These are phyloP conservation scores for Botrytis deweyae DNA, from an alignment of 2,329 filamentous ascomycete species.

Conservation along the genomic window DNA sequence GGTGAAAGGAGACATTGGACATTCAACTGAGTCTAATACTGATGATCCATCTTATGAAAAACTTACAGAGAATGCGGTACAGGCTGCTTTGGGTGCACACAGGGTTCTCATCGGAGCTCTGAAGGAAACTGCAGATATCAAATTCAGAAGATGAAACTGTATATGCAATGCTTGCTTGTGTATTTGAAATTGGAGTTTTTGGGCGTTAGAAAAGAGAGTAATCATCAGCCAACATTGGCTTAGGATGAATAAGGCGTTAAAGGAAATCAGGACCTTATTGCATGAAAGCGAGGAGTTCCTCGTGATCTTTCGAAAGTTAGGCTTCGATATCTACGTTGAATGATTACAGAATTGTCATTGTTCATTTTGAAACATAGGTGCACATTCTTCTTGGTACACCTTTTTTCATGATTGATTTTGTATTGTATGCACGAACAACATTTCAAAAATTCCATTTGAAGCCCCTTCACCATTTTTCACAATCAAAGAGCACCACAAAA, in stretches of 20 bases:
- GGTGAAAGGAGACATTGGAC: conserved; percentile 72
- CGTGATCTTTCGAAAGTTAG: conserved; percentile 14
- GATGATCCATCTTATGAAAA: conserved; percentile 47
- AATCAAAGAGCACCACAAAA: background rate
- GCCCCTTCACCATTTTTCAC: background rate
- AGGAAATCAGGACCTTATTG: background rate
- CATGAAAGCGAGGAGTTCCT: conserved; percentile 13
- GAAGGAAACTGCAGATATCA: conserved; percentile 52
- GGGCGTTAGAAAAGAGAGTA: conserved; percentile 8
- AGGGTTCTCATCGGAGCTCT: conserved; percentile 61
- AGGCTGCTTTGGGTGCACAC: conserved; percentile 58
- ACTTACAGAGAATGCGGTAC: conserved; percentile 62
- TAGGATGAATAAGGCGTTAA: conserved; percentile 17
- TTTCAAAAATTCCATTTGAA: background rate
- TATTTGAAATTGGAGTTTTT: conserved; percentile 11
- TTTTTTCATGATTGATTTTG: background rate
- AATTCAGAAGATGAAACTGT: conserved; percentile 31
- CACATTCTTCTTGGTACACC: background rate
- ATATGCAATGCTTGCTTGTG: background rate
- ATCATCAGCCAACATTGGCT: conserved; percentile 2
- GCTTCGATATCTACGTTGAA: conserved; percentile 8
- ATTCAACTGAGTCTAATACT: conserved; percentile 41
- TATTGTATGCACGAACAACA: background rate
- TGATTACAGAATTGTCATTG: background rate
- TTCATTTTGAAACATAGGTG: background rate